These are phyloP conservation scores for Trichoderma erinaceum DNA, from an alignment of 495 filamentous ascomycete species.

Conservation along the genomic window DNA sequence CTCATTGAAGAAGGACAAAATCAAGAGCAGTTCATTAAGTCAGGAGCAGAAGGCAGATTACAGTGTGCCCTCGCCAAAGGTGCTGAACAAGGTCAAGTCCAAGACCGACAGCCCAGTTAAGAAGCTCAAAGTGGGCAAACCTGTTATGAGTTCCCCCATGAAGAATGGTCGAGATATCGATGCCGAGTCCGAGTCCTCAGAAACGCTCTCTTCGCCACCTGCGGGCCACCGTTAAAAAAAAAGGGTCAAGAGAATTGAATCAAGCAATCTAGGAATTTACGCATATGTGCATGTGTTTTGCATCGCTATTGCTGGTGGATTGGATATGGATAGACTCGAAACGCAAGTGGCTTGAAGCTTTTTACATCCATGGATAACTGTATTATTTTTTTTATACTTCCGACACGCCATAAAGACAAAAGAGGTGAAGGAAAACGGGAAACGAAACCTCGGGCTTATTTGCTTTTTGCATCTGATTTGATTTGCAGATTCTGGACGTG, in stretches of 20 bases:
- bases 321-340: conserved; percentile 13
- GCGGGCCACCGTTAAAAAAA: neutral
- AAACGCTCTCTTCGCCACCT: conserved; percentile 45
- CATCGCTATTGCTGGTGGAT: neutral
- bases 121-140: conserved; percentile 41
- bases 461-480: neutral
- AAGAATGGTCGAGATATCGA: conserved; percentile 38
- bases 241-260: neutral
- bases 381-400: neutral
- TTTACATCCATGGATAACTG: neutral
- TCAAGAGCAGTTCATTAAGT: conserved; percentile 35
- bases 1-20: conserved; percentile 42
- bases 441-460: neutral
- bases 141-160: conserved; percentile 26
- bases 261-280: neutral
- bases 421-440: neutral
- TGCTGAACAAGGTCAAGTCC: conserved; percentile 37
- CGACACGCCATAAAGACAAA: neutral
- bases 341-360: neutral
- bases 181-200: conserved; percentile 45
- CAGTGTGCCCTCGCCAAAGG: conserved; percentile 33
- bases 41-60: conserved; percentile 38
- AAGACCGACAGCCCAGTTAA: conserved; percentile 40
- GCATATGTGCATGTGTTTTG: neutral
- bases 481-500: neutral